Evolutionary conservation across 768 basidiomycete species (phyloP), one percentile per base, ranked within the genome.

Genomic region (Phlebiopsis gigantea): DNA sequence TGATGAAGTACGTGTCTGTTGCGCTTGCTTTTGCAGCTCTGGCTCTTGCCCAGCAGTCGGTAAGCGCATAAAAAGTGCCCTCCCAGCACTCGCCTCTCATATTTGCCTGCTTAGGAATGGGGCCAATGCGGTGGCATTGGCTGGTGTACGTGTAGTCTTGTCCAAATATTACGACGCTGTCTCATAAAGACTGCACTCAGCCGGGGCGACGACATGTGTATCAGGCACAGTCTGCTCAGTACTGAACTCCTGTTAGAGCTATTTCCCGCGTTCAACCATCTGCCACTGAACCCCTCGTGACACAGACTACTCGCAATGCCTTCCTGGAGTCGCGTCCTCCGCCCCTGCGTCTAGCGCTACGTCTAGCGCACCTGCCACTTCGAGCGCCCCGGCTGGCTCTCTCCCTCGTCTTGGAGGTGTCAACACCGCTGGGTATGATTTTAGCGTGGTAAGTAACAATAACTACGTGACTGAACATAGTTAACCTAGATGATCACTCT

Each of bases 371-470:
- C 46, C 58, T 7, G 26, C 63, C 17, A 50, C 66, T 22, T 53
- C 67, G 25, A 54, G 62, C 19, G 52, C 56, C 21, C 47, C 66
- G 17, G 58, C 60, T 9, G 66, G 59, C 19, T 61, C 62, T 22
- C 62, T 75, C 2, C 71, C 73, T 2, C 75, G 73, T 60, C 62
- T 78, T 10, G 77, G 77, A 6, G 78, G 78, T 58, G 78, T 80
- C 4, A 80, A 80, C 64, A 76, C 74, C 34, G 77, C 77, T 49
- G 77, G 78, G 9, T 78, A 73, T 58, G 77, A 78, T 61, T 78
- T 79, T 65, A 70, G 66, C 24, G 75, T 75, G 12, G 74, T 76
- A 60, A 51, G 74, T 61, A 7, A 19, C 50, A 21, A 14, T 45
- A 5, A 21, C 14, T 29, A 4, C 7, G n/a, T n/a, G 24, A 14